Base-by-base conservation (phyloP, 73 alveolate species). In the Tetrahymena borealis region DNA sequence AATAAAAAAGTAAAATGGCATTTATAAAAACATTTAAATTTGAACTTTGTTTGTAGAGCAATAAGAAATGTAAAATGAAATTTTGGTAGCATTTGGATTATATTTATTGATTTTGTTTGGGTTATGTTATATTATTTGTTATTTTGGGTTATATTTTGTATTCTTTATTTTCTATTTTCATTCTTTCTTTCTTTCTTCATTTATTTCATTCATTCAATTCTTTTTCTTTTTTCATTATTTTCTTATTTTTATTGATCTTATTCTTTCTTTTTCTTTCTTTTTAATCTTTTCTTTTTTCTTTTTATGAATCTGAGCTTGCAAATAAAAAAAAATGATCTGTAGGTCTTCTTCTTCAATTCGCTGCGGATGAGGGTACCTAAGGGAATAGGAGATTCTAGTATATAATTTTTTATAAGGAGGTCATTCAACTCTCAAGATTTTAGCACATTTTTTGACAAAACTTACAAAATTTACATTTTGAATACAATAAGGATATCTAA, bases 361-460 rank as follows among this genome's bases (percentile, higher is more conserved):
- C 85, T 24, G 0, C 37, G 28, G 85, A 60, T 60, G 31, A 60
- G 85, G 85, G 85, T 60, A 60, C 85, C 85, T 60, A 60, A 35
- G n/a, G 85, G 85, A 60, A 60, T 60, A 60, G 85, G 85, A 60
- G 85, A 60, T 60, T 60, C 35, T 60, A 60, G 85, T 60, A 60
- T 60, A 60, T 60, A 60, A 18, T 60, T 41, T 40, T 60, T n/a
- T 5, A 60, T 60, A 60, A 60, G 85, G 85, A 60, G 85, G n/a
- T 60, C 85, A 60, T 60, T 60, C 85, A 60, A 60, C 85, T 60
- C 85, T 60, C 85, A 60, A 60, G 85, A 60, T 60, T 60, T 60
- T 24, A 60, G 85, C 85, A 60, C 33, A 24, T 60, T 41, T 60
- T 60, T 60, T 60, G 85, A 60, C 28, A 24, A 3, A 24, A 24